phyloP scores from a whole-genome alignment of 768 basidiomycete genomes.

The Leucosporidium creatinivorum region DNA sequence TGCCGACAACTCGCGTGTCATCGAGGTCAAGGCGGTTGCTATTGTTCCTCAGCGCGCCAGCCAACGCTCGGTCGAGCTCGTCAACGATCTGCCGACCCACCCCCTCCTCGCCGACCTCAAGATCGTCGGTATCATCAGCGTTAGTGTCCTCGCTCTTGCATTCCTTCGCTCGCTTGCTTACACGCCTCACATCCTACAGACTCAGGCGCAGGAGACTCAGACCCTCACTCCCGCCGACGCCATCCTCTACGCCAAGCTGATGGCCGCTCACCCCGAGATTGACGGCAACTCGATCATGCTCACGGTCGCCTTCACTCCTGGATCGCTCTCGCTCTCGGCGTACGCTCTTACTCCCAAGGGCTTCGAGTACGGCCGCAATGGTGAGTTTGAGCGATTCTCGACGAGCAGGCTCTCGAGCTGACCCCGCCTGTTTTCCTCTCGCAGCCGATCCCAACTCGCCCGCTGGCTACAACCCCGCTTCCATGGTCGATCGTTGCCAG shows the following conservation, averaged over 20 bases:
- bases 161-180: neutral
- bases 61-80: conserved; percentile 84
- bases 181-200: conserved; percentile 49
- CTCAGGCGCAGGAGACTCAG: conserved; percentile 83
- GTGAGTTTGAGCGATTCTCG: conserved; percentile 45
- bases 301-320: conserved; percentile 92
- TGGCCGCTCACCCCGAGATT: conserved; percentile 84
- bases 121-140: conserved; percentile 38
- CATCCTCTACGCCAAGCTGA: conserved; percentile 87
- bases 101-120: conserved; percentile 91
- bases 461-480: conserved; percentile 82
- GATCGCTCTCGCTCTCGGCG: conserved; percentile 89
- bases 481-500: conserved; percentile 89
- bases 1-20: conserved; percentile 91
- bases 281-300: conserved; percentile 92
- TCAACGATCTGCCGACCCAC: conserved; percentile 80
- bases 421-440: conserved; percentile 56
- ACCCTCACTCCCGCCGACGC: conserved; percentile 90
- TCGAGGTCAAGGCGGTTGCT: conserved; percentile 96
- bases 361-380: conserved; percentile 98
- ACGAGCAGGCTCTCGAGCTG: conserved; percentile 52
- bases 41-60: conserved; percentile 97
- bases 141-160: neutral
- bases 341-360: conserved; percentile 84
- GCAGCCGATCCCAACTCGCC: conserved; percentile 32